Conservation (phyloP, 2,329 filamentous ascomycete species). For the Hypoxylon sp. region DNA sequence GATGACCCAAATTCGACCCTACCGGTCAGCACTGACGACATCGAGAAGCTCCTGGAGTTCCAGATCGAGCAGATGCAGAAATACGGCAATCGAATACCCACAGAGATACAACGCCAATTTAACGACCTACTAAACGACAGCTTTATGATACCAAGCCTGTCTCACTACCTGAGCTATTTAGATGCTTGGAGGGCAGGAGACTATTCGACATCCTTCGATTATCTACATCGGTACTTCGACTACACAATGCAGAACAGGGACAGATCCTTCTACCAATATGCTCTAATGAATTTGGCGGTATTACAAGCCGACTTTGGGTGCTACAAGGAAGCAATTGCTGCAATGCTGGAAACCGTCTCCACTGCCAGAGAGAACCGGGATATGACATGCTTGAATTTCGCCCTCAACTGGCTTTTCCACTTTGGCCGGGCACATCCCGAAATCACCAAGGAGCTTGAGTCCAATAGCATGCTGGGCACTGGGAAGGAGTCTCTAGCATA, state of each 20-base stretch:
- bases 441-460: conserved; percentile 76
- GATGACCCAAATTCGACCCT: conserved; percentile 57
- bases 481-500: conserved; percentile 87
- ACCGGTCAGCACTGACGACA: conserved; percentile 79
- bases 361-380: conserved; percentile 96
- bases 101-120: conserved; percentile 78
- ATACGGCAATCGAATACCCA: conserved; percentile 81
- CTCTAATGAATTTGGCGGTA: conserved; percentile 90
- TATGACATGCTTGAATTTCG: conserved; percentile 92
- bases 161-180: conserved; percentile 86
- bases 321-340: conserved; percentile 87
- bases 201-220: conserved; percentile 89
- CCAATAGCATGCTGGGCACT: conserved; percentile 79
- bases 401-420: conserved; percentile 95
- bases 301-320: conserved; percentile 96
- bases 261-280: conserved; percentile 92
- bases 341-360: conserved; percentile 94
- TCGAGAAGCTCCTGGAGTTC: conserved; percentile 85
- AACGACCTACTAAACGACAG: conserved; percentile 75
- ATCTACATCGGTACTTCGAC: conserved; percentile 94
- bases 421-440: conserved; percentile 88
- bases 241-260: conserved; percentile 91
- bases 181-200: conserved; percentile 94
- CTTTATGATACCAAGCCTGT: conserved; percentile 76
- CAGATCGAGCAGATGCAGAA: conserved; percentile 90